Base-by-base conservation (phyloP, 2,329 filamentous ascomycete species). In the Orbilia brochopaga region DNA sequence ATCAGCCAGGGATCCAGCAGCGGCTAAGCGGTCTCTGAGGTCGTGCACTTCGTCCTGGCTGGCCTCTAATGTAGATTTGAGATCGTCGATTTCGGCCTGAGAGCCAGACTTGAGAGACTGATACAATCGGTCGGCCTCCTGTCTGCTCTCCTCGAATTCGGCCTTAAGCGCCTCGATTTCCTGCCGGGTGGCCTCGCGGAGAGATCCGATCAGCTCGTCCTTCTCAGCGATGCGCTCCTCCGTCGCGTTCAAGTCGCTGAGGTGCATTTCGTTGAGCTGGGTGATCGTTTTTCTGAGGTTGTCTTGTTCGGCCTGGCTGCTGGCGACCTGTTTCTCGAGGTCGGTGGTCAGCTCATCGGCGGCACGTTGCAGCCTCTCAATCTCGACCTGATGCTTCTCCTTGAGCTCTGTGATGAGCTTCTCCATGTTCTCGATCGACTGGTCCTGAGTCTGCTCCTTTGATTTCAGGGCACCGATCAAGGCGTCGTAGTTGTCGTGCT, bases 321-420 rank as follows among this genome's bases (percentile, higher is more conserved):
- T 55, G 17, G n/a, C 44, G 35, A 70, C 50, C 21, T 70, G 66
- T 40, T 30, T 64, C 46, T 70, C 24, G 13, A 70, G 59, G 19
- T 52, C 50, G n/a, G 54, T 37, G 1, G 66, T 58, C 17, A 70
- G 61, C 21, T 64, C 59, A 42, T 70, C 66, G 2, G 66, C 66
- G 2, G 66, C 60, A 17, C 27, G 23, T 46, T 64, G 66, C 2
- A 70, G 59, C 24, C 60, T 64, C 10, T 70, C 66, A 50, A 70
- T 64, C 59, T 70, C 66, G 48, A 52, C 50, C 59, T 70, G 59
- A 37, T 70, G 66, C 32, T 51, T 54, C 54, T 70, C 66, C 19
- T 63, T 64, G 48, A 70, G 59, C 32, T 70, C 66, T 35, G 59
- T 44, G 10, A 70, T 58, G 6, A 59, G 48, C 27, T 40, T 48